phyloP scores from a whole-genome alignment of 768 basidiomycete genomes.

The Wakefieldia striispora region DNA sequence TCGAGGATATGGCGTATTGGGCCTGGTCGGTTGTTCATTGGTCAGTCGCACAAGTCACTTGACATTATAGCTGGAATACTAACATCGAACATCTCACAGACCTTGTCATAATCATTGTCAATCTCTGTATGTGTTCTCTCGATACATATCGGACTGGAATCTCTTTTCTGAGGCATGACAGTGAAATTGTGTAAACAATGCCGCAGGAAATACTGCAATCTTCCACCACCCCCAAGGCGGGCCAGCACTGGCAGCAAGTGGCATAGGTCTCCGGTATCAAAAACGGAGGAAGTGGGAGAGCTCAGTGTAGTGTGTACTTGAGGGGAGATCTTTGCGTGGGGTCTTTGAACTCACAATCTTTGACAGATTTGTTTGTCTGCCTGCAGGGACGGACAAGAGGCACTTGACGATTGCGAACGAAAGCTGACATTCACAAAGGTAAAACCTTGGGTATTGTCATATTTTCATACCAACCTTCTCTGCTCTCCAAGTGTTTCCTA shows the following conservation, averaged over 20 bases:
- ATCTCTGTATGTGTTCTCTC: conserved; percentile 10
- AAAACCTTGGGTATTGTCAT: background rate
- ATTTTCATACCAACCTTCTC: background rate
- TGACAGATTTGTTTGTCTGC: conserved; percentile 26
- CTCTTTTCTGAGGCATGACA: background rate
- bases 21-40: conserved; percentile 14
- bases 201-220: background rate
- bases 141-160: background rate
- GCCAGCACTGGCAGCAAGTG: conserved; percentile 8
- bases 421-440: conserved; percentile 28
- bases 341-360: background rate
- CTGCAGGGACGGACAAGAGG: conserved; percentile 24
- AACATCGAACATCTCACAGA: background rate
- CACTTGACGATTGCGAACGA: conserved; percentile 20
- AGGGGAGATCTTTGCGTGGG: background rate
- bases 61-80: background rate
- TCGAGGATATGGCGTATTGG: conserved; percentile 15
- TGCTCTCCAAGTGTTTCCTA: conserved; percentile 18
- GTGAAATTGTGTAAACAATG: conserved; percentile 7
- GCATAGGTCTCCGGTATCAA: conserved; percentile 2
- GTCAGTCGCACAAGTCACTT: background rate
- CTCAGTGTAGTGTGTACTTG: conserved; percentile 16
- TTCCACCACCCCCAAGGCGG: conserved; percentile 1
- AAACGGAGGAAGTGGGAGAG: conserved; percentile 8
- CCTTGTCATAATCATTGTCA: background rate